Conservation (phyloP, 2,329 filamentous ascomycete species). For the Ophidiomyces ophidiicola region DNA sequence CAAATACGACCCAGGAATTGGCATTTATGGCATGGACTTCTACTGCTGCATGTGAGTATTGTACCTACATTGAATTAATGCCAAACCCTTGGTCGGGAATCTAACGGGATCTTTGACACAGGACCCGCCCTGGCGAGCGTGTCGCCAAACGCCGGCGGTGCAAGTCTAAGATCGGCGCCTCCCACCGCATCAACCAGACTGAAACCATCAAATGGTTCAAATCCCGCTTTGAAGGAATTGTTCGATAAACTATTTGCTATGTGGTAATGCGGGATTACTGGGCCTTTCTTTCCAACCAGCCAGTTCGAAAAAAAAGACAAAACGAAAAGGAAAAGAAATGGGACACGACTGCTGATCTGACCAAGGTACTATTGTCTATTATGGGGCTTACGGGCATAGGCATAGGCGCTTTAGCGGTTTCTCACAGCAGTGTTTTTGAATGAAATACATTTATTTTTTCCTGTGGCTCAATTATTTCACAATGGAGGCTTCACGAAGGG, state of each 20-base stretch:
- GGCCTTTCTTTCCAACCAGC: slow-evolving; percentile 1
- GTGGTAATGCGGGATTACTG: slow-evolving; percentile 7
- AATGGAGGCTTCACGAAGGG: slow-evolving; percentile 49
- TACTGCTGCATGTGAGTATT: slow-evolving; percentile 89
- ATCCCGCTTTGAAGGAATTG: slow-evolving; percentile 93
- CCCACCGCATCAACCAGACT: slow-evolving; percentile 83
- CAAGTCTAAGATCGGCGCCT: slow-evolving; percentile 73
- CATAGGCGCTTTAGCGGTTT: slow-evolving; percentile 10
- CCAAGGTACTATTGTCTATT: slow-evolving; percentile 6
- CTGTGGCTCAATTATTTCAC: slow-evolving; percentile 28
- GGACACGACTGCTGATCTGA: slow-evolving; percentile 10
- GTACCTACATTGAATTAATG: background rate
- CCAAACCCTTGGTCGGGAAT: too few relatives aligned
- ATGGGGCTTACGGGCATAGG: slow-evolving; percentile 9
- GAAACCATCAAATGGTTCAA: slow-evolving; percentile 99
- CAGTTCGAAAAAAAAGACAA: too few relatives aligned
- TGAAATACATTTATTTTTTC: slow-evolving; percentile 12
- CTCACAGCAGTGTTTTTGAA: slow-evolving; percentile 9
- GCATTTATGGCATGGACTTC: slow-evolving; percentile 99
- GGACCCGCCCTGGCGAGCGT: slow-evolving; percentile 94
- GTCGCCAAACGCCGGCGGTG: slow-evolving; percentile 87
- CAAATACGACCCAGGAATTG: slow-evolving; percentile 98
- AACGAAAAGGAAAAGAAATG: slow-evolving; percentile 5
- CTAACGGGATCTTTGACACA: slow-evolving; percentile 23
- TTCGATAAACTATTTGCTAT: slow-evolving; percentile 58